Evolutionary conservation across 345 rosid genomes (phyloP).

Genomic region (Sisymbrium altissimum): DNA sequence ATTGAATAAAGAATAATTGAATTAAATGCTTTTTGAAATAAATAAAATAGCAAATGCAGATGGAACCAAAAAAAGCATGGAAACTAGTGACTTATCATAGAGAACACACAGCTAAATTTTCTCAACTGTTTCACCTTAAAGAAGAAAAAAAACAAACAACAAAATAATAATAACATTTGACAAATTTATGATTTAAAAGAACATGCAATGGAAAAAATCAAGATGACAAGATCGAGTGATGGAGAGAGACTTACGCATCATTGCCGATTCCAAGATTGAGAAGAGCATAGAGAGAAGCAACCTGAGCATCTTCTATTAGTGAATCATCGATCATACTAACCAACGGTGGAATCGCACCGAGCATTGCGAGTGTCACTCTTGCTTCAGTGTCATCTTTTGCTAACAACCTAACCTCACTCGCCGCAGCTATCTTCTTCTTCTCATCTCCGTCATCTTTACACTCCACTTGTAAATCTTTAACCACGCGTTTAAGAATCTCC

Average conservation of each 20-base stretch:
- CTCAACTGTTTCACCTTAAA: neutral
- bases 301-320: conserved; percentile 36
- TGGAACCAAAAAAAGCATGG: neutral
- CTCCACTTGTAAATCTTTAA: conserved; percentile 48
- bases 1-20: neutral
- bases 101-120: neutral
- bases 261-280: conserved; percentile 92
- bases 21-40: neutral
- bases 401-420: conserved; percentile 53
- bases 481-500: conserved; percentile 60
- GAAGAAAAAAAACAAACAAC: neutral
- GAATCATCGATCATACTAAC: conserved; percentile 70
- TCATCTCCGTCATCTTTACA: neutral
- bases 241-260: conserved; percentile 54
- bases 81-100: conserved; percentile 45
- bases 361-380: conserved; percentile 71
- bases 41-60: no score
- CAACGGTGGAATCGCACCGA: conserved; percentile 87
- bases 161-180: neutral
- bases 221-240: neutral
- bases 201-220: conserved; percentile 19
- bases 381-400: conserved; percentile 67
- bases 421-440: conserved; percentile 40
- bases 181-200: neutral
- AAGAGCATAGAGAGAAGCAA: conserved; percentile 73